These are phyloP conservation scores for Claviceps paspali DNA, from an alignment of 2,329 filamentous ascomycete species.

Conservation along the genomic window DNA sequence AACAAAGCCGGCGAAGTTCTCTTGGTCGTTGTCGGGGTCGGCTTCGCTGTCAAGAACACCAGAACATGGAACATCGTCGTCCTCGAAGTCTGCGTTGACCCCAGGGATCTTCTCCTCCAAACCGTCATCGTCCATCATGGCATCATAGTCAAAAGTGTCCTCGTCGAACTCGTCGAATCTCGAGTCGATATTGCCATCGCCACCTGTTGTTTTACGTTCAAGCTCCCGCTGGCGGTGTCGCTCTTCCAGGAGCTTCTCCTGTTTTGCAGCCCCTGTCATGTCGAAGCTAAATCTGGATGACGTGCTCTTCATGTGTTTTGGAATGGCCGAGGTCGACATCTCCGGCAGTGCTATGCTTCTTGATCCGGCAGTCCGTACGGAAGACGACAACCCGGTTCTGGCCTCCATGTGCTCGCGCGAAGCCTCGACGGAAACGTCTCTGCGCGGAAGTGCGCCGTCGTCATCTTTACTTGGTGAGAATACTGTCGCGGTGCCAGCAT, in stretches of 20 bases:
- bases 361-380: conserved; percentile 25
- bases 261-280: conserved; percentile 53
- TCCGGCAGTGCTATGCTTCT: conserved; percentile 38
- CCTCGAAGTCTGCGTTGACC: conserved; percentile 20
- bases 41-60: conserved; percentile 12
- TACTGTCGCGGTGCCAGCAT: background rate
- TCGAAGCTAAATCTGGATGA: conserved; percentile 74
- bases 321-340: conserved; percentile 34
- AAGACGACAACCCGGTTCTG: conserved; percentile 7
- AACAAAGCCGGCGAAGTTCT: conserved; percentile 45
- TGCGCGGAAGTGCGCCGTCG: background rate
- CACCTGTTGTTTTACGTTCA: conserved; percentile 35
- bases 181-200: conserved; percentile 29
- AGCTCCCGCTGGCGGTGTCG: conserved; percentile 52
- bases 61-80: background rate
- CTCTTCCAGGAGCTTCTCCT: conserved; percentile 57
- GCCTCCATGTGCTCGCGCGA: background rate
- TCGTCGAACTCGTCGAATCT: conserved; percentile 48
- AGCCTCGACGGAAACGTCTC: background rate
- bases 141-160: conserved; percentile 44
- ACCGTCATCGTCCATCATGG: conserved; percentile 49
- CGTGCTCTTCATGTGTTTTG: conserved; percentile 57
- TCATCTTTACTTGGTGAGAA: background rate
- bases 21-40: conserved; percentile 40
- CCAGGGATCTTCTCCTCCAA: conserved; percentile 53